Percentiles rank a stretch among this genome's conserved stretches.
These are phyloP conservation scores for Gynostemma pentaphyllum DNA, from an alignment of 306 rosid species.

Conservation along the genomic window DNA sequence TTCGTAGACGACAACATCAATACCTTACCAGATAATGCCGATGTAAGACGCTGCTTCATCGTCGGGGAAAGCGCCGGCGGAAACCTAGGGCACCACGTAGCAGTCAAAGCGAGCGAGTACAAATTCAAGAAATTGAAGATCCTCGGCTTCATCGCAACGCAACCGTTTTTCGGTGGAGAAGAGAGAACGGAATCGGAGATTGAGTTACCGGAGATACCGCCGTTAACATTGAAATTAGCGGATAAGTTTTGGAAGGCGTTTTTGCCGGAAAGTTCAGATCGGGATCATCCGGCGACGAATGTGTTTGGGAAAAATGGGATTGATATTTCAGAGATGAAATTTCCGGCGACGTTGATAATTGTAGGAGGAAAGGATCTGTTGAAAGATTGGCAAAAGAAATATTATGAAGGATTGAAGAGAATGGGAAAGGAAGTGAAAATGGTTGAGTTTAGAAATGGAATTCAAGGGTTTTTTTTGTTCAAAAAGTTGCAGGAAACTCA, in stretches of 20 bases:
- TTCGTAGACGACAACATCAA: constrained; percentile 7
- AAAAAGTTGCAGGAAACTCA: neutral
- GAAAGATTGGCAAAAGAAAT: constrained; percentile 17
- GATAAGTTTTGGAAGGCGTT: constrained; percentile 22
- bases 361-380: constrained; percentile 21
- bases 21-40: neutral
- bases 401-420: constrained; percentile 12
- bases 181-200: constrained; percentile 21
- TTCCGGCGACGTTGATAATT: constrained; percentile 15
- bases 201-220: neutral
- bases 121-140: neutral
- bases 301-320: constrained; percentile 12
- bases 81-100: constrained; percentile 26
- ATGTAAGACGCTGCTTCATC: constrained; percentile 13
- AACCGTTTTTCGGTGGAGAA: constrained; percentile 26
- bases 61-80: constrained; percentile 26
- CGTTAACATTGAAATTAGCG: neutral
- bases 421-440: constrained; percentile 14
- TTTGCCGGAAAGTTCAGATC: constrained; percentile 16
- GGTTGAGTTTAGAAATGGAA: constrained; percentile 12
- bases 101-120: neutral
- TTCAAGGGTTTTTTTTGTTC: constrained; percentile 13
- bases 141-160: constrained; percentile 14
- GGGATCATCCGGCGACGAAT: constrained; percentile 17
- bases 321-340: constrained; percentile 10